Conservation (phyloP, 345 rosid species). For the Pistacia vera region DNA sequence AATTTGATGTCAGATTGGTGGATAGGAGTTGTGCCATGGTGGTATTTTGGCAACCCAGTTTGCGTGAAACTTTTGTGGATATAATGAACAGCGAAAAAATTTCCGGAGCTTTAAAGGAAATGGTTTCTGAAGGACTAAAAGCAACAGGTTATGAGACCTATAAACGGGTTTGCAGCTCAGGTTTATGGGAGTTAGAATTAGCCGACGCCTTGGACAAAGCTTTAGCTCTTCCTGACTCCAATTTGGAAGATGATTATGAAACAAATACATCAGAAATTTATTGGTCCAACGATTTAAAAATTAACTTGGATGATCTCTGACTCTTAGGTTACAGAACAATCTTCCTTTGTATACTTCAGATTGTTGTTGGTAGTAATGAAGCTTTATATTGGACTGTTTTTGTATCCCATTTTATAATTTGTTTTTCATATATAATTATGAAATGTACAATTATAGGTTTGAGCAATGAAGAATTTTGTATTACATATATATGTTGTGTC, state of each 20-base stretch:
- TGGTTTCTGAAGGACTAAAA: conserved; percentile 71
- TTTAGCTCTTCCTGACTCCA: conserved; percentile 29
- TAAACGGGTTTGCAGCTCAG: conserved; percentile 61
- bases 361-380: too few relatives aligned
- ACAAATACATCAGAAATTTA: conserved; percentile 43
- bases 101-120: conserved; percentile 51
- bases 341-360: neutral
- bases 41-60: conserved; percentile 60
- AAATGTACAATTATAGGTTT: too few relatives aligned
- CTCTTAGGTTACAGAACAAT: neutral
- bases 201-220: conserved; percentile 67
- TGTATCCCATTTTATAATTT: too few relatives aligned
- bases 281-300: conserved; percentile 54
- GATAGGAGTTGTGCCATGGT: conserved; percentile 78
- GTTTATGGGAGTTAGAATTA: conserved; percentile 66
- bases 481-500: too few relatives aligned
- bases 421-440: too few relatives aligned
- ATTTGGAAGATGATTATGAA: conserved; percentile 27
- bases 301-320: conserved; percentile 75
- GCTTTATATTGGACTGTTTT: too few relatives aligned
- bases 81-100: conserved; percentile 45
- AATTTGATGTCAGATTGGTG: conserved; percentile 58
- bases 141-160: conserved; percentile 60
- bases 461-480: too few relatives aligned
- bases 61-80: conserved; percentile 45